phyloP scores from a whole-genome alignment of 2,329 filamentous ascomycete genomes.

The Calonectria pauciramosa region DNA sequence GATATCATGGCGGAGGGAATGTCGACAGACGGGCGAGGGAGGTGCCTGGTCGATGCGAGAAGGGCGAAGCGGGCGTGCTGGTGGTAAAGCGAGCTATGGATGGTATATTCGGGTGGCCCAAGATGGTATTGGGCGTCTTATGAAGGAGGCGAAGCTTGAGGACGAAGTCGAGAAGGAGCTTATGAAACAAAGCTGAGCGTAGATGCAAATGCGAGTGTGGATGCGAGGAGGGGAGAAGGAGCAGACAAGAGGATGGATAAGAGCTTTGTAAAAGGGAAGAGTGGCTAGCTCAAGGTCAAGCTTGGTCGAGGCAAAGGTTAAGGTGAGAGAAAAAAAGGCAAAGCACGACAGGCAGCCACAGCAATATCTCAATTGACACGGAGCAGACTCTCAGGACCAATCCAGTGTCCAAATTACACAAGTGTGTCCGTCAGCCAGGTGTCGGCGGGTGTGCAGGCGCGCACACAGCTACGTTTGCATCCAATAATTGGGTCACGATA shows the following conservation, averaged over 20 bases:
- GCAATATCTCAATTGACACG: neutral
- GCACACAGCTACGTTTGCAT: constrained; percentile 10
- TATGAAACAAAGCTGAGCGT: neutral
- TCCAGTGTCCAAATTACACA: constrained; percentile 5
- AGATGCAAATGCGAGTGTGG: neutral
- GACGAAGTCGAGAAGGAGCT: neutral
- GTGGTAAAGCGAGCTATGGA: neutral
- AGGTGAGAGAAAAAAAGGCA: neutral
- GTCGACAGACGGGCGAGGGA: neutral
- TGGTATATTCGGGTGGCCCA: neutral
- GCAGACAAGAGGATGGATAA: neutral
- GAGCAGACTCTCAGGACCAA: neutral
- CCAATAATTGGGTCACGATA: neutral
- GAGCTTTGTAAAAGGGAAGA: neutral
- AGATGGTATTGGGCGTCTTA: neutral
- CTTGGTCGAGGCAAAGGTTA: neutral
- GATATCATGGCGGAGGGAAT: constrained; percentile 33
- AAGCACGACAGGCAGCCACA: neutral
- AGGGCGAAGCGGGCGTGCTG: too few species aligned
- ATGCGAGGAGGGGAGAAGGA: neutral
- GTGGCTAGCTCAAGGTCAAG: neutral
- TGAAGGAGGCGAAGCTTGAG: neutral
- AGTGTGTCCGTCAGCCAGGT: neutral
- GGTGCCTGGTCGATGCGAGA: neutral
- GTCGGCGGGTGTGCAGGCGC: neutral